Evolutionary conservation across 345 rosid species (phyloP), one percentile per base, ranked within the genome.

Genomic region (Populus nigra): DNA sequence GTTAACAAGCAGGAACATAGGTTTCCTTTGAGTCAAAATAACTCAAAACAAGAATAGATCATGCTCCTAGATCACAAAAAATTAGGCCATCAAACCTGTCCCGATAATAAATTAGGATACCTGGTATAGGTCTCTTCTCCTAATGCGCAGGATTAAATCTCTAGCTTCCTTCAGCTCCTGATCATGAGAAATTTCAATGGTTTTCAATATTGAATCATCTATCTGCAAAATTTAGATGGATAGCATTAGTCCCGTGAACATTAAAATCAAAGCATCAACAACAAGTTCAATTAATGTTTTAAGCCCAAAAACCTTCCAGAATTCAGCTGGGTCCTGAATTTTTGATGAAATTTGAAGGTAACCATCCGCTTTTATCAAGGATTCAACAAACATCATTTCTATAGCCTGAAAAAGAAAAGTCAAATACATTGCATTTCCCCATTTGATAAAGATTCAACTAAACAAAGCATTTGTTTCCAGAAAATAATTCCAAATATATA

Each of bases 351-450:
- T 77, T 59, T 50, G 31, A 49, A 74, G 76, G 29, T 23, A 29
- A n/a, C 43, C 69, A 53, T 82, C 75, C 5, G 81, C 84, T 74
- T 70, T 74, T 36, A 61, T 4, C 65, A 82, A 61, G 39, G 79
- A 81, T 74, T 82, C 79, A n/a, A 78, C 81, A 78, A 74, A 79
- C 81, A 82, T 82, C 68, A 78, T 63, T 53, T 82, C 76, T 73
- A 82, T 82, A 50, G 76, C 84, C 84, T 82, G 76, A 66, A 5
- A 66, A 74, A 41, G 38, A 61, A 74, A 70, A 15, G 45, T 25
- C 35, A 49, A 73, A 65, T 39, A 29, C 36, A 76, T 15, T 71
- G 25, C 47, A 55, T 35, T 33, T 43, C 3, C 65, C 38, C 12
- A 47, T 69, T 59, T 33, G 53, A 27, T 33, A 43, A 50, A n/a